Base-by-base conservation (phyloP, 371 early-diverging fungal species). In the Mucor mucedo region DNA sequence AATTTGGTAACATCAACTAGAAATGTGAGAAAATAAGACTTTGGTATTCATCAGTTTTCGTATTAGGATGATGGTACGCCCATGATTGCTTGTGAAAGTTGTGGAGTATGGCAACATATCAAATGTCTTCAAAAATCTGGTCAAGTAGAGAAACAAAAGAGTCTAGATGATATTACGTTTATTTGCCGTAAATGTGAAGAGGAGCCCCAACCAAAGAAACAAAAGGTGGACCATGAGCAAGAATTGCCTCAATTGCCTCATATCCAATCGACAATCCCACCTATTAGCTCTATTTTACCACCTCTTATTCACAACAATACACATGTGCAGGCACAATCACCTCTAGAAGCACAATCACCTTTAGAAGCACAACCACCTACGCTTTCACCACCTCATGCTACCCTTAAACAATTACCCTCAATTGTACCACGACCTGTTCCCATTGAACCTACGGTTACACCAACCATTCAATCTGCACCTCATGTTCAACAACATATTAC, bases 71-170 rank as follows among this genome's bases (percentile, higher is more conserved):
- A 91, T 76, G 92, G 91, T n/a, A 78, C 75, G 32, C 85, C 89
- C 0, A 86, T 91, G 87, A 85, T 90, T 60, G 89, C 89, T 1
- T 91, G 92, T 52, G 88, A 80, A 13, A 70, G 73, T 28, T 91
- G 92, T 69, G 79, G 79, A 29, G 80, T 78, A 0, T 91, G 92
- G 92, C 87, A 87, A 52, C 92, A 91, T 71, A 87, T 91, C 29
- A 71, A 68, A 8, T 90, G 91, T 54, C 73, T 89, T 35, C 71
- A 75, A 65, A 76, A 84, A 35, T 76, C 72, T n/a, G 70, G 72
- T 10, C 76, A 82, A 38, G 67, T 77, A 4, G 68, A 73, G 0
- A 66, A 73, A 57, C 61, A 68, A 27, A 55, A 60, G 10, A 66
- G 65, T 7, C 61, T 73, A 21, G 78, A 76, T 35, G 72, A 70